phyloP scores from a whole-genome alignment of 345 rosid species.

The Brassica carinata region DNA sequence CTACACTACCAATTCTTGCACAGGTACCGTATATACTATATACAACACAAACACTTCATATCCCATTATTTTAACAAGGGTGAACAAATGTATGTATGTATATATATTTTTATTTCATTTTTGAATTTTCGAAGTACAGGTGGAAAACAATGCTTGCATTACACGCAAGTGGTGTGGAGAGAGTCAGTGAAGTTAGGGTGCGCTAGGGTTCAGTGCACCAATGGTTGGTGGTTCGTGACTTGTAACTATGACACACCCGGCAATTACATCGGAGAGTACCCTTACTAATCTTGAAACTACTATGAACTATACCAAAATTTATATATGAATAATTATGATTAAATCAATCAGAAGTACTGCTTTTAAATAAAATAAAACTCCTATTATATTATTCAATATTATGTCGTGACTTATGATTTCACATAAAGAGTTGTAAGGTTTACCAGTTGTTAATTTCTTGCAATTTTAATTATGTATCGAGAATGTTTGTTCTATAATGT shows the following conservation, averaged over 20 bases:
- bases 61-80: not conserved
- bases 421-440: not conserved
- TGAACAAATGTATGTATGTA: too few relatives aligned
- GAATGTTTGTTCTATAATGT: not conserved
- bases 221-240: conserved; percentile 50
- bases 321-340: not conserved
- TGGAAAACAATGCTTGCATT: conserved; percentile 56
- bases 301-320: not conserved
- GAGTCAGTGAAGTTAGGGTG: conserved; percentile 57
- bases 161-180: conserved; percentile 79
- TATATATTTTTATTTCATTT: not conserved
- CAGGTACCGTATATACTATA: conserved; percentile 8
- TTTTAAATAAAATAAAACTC: not conserved
- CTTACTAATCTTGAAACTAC: conserved; percentile 25
- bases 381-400: too few relatives aligned
- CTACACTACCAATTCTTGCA: conserved; percentile 49
- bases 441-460: not conserved
- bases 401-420: not conserved
- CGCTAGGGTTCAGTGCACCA: conserved; percentile 62
- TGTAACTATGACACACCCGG: conserved; percentile 68
- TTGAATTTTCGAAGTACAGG: conserved; percentile 1
- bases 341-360: not conserved
- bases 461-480: not conserved
- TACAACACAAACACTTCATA: not conserved
- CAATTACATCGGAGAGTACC: conserved; percentile 42